Evolutionary conservation across 106 monocot species (phyloP), one percentile per base, ranked within the genome.

Genomic region (Phalaenopsis aphrodite): DNA sequence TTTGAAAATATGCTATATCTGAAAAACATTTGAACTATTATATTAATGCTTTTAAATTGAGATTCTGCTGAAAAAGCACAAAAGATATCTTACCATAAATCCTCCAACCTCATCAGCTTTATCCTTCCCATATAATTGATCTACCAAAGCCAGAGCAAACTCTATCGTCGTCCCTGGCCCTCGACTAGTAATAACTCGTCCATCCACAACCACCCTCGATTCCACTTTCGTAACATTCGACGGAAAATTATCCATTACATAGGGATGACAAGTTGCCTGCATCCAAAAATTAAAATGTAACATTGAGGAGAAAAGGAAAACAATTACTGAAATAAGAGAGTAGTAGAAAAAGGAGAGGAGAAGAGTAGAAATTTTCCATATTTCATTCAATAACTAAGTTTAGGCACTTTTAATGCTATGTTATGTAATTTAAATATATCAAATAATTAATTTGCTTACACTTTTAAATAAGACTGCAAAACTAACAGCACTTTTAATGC

Each of bases 101-200:
- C 84, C 84, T 6, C 86, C 90, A 84, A 90, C 90, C 82, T 98
- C 90, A 41, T 87, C 85, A 16, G 89, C 87, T 79, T 91, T 98
- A 52, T 90, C 88, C 79, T 94, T 96, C 41, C 90, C 92, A 82
- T 89, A 97, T 2, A 97, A 78, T 30, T 87, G 80, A 49, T 98
- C 90, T 3, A 98, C 88, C 86, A 98, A 85, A 18, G 82, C 80
- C 82, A 98, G 36, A 67, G 86, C 71, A 76, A 87, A 94, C 86
- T 98, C 97, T 41, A 92, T 87, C 5, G 92, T 78, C 39, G 97
- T 97, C 38, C 92, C 97, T 46, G 97, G 67, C 57, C 94, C 97
- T 10, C 86, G 83, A 81, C 97, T 97, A 1, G 94, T 97, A 8
- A 94, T 69, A 7, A 66, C 86, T 30, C 80, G 81, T 36, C 90